Evolutionary conservation across 202 grass and related monocot species (phyloP), one percentile per base, ranked within the genome.

Genomic region (Saccharum hybrid): DNA sequence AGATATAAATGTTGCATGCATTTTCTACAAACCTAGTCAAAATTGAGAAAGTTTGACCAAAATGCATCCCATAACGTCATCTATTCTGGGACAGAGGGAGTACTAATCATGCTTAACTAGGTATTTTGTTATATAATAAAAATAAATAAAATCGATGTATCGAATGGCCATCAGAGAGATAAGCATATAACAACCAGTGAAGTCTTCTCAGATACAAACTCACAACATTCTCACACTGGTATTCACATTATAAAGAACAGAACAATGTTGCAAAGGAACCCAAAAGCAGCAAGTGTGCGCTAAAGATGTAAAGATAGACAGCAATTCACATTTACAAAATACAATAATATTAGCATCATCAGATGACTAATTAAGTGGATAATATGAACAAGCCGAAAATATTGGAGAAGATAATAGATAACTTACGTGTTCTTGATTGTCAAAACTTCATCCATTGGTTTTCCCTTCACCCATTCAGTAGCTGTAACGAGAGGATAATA

Each of bases 401-500:
- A 78, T 28, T 77, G 75, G 28, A 71, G 38, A 75, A 43, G 8
- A 73, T 69, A 21, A n/a, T 19, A 57, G 12, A 73, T 23, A 34
- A 69, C 85, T 91, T 83, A 99, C 96, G 89, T 99, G 51, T 99
- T 99, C 78, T 94, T 99, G 74, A 99, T 99, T 38, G 91, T 85
- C 84, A 96, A 30, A 42, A 96, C 96, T 83, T 99, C 93, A 75
- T 99, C 93, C 88, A 85, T 99, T 68, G 90, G 91, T 57, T 94
- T 96, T 81, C 96, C 93, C 84, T 99, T 99, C 54, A 96, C 93
- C 96, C 93, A 99, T 88, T 99, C 96, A 42, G 96, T 99, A 72
- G 89, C 93, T 99, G 91, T 76, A 90, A 66, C 52, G 57, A 77
- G 18, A 76, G 59, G 4, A 23, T 48, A 8, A 51, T 19, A 31